phyloP scores from a whole-genome alignment of 257 asterid species.

The Misopates orontium region DNA sequence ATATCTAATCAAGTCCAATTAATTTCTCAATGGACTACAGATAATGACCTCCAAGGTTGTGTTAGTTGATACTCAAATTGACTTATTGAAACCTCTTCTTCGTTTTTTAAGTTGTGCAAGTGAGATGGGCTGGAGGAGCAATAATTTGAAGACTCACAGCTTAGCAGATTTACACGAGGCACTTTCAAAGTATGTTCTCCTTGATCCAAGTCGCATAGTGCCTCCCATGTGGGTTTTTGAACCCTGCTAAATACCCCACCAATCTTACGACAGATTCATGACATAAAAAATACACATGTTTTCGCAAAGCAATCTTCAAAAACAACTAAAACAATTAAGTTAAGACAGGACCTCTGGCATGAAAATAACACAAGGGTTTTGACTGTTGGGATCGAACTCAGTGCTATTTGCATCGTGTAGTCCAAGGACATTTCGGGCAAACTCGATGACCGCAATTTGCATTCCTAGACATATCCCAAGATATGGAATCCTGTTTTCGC shows the following conservation, averaged over 20 bases:
- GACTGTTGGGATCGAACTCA: conserved; percentile 61
- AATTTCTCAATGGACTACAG: not conserved
- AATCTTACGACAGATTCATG: conserved; percentile 13
- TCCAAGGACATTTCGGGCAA: conserved; percentile 67
- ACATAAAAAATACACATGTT: not conserved
- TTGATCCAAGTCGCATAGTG: conserved; percentile 84
- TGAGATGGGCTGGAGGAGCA: conserved; percentile 5
- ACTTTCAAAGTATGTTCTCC: conserved; percentile 66
- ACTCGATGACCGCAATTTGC: conserved; percentile 77
- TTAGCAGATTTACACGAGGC: conserved; percentile 47
- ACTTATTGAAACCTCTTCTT: no score
- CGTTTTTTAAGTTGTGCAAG: not conserved
- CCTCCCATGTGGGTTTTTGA: conserved; percentile 88
- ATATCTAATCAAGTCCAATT: not conserved
- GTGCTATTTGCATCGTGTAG: conserved; percentile 68
- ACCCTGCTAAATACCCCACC: conserved; percentile 46
- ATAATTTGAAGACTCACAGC: conserved; percentile 49
- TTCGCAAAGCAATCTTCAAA: conserved; percentile 19
- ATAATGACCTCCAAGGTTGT: not conserved
- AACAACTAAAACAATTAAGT: not conserved
- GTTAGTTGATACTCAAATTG: no score
- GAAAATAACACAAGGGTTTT: conserved; percentile 63
- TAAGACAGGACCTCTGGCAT: conserved; percentile 68
- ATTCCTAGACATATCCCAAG: conserved; percentile 83
- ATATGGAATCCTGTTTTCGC: conserved; percentile 65